A percentile compares a stretch with the other conserved stretches of the same genome.
Conservation (phyloP, 2,329 filamentous ascomycete genomes). For the Tolypocladium amazonense region DNA sequence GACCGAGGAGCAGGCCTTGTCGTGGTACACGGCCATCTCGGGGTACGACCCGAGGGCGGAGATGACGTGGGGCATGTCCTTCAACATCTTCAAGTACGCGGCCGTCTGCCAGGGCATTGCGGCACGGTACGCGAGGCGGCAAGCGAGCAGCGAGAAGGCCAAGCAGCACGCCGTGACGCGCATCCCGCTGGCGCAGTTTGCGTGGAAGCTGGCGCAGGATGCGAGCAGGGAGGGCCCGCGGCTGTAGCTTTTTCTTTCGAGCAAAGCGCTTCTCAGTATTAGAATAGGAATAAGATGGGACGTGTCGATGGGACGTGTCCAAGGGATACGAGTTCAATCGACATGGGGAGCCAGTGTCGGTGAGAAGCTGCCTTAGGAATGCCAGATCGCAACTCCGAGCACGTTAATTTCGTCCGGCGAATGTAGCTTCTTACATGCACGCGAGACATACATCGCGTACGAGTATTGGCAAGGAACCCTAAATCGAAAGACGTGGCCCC, state of each 20-base stretch:
- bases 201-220: slow-evolving; percentile 61
- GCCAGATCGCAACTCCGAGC: too few species aligned
- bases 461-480: not conserved
- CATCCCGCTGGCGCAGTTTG: slow-evolving; percentile 62
- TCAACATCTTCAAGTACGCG: slow-evolving; percentile 49
- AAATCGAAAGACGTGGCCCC: not conserved
- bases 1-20: slow-evolving; percentile 26
- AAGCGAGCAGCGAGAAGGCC: slow-evolving; percentile 83
- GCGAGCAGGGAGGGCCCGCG: slow-evolving; percentile 17
- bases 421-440: too few species aligned
- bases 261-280: not conserved
- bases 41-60: slow-evolving; percentile 60
- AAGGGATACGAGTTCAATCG: too few species aligned
- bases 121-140: slow-evolving; percentile 70
- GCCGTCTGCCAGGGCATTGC: slow-evolving; percentile 80
- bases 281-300: not conserved
- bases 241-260: slow-evolving; percentile 11
- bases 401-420: too few species aligned
- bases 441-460: too few species aligned
- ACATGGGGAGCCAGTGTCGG: too few species aligned
- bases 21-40: slow-evolving; percentile 36
- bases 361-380: too few species aligned
- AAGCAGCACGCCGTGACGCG: slow-evolving; percentile 59
- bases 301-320: too few species aligned
- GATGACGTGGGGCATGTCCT: slow-evolving; percentile 50